Evolutionary conservation across 1,284 basidiomycete genomes (phyloP), one percentile per base, ranked within the genome.

Genomic region (Omphalotus olearius): DNA sequence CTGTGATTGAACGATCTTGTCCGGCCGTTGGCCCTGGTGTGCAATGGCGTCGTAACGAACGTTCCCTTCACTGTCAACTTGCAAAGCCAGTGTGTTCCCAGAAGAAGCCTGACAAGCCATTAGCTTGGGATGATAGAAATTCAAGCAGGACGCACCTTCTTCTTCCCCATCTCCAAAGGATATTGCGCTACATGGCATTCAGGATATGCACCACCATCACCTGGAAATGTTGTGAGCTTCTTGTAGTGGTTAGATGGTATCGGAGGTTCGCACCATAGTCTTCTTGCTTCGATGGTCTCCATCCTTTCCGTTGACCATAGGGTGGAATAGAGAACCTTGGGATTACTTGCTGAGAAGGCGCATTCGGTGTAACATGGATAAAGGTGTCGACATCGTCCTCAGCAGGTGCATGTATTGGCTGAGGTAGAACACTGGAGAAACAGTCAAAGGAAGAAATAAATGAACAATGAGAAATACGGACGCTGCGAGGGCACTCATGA

Each of bases 171-270:
- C 57, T 94, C 93, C 58, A 98, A 69, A 6, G 96, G 96, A 72
- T 98, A 99, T 67, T 99, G 96, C 10, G 96, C 96, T 51, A 97
- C 75, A 76, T 96, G 94, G 67, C 95, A 98, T 74, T 99, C 96
- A 1, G 97, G 96, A 70, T 91, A 99, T 49, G 95, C 82, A 60
- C 96, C 96, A 58, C 96, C 96, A 63, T 94, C 93, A 46, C 85
- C 88, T 42, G 20, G 56, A 30, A 59, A 47, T 57, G 26, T 56
- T 43, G 16, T 20, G 23, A 7, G 36, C 36, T 2, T 5, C 11
- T 18, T 25, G 7, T 7, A 39, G 17, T 20, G 33, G 10, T 41
- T n/a, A n/a, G n/a, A n/a, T n/a, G n/a, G n/a, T n/a, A n/a, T n/a
- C n/a, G n/a, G n/a, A n/a, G n/a, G n/a, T n/a, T 69, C 79, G 41